Base-by-base conservation (phyloP, 768 basidiomycete genomes). In the Auriscalpium microsporum region DNA sequence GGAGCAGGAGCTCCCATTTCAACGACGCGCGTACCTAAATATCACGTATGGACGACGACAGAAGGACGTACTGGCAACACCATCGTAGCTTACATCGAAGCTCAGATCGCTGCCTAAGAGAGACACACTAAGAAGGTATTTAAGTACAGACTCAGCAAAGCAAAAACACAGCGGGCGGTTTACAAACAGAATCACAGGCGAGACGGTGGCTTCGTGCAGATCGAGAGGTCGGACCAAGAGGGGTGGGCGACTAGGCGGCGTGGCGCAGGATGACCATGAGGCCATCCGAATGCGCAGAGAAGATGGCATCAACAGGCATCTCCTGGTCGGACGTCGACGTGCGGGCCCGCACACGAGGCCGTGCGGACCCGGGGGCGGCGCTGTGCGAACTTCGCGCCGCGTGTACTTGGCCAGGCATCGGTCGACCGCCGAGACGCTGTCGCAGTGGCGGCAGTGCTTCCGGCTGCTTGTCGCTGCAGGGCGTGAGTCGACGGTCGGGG, bases 251-350 rank as follows among this genome's bases (percentile, higher is more conserved):
- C 9, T 63, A 53, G 38, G 69, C 65, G 37, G 78, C 75, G 48
- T 75, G 71, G 19, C 89, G 80, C 11, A 91, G 70, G 60, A 91
- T 87, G 58, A 89, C 85, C 73, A 91, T 81, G 55, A 91, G 73
- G 5, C 89, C 89, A 64, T 91, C 89, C 33, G 89, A 90, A 65
- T 90, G 89, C 5, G 86, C 88, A 36, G 87, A 88, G 65, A 91
- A 90, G 53, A 91, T 90, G 2, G 87, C 85, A 63, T 90, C 89
- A 11, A 90, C 86, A 35, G 73, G 60, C 52, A 84, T 73, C 61
- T 78, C 78, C 14, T 69, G 71, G 10, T 68, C 71, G 8, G 35
- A 21, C 10, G 44, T 44, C 11, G 52, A 11, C 35, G 55, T 62
- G 44, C 62, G 64, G 58, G 56, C 19, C 57, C 54, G 56, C 52